Base-by-base conservation (phyloP, 2,329 filamentous ascomycete species). In the Trichoderma sp. region DNA sequence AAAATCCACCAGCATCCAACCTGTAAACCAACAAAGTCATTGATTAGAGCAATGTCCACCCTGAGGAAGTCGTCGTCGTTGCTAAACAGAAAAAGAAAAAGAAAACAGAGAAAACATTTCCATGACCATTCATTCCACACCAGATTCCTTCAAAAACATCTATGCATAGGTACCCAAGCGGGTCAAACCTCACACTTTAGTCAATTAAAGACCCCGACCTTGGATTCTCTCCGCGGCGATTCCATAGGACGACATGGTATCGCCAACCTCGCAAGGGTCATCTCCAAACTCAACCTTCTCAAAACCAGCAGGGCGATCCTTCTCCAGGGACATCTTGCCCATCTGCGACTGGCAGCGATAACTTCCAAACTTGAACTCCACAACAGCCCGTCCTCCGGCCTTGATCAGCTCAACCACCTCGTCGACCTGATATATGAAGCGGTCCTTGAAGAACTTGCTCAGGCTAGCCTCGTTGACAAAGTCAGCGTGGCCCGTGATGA, bases 351-450 rank as follows among this genome's bases (percentile, higher is more conserved):
- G 87, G 77, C 85, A 87, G 1, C 86, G 83, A 71, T 83, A 89
- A 70, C 86, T 88, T 0, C 85, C 86, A 74, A 89, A 89, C 12
- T 83, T 81, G 74, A 84, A 87, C 80, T 88, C 86, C 15, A 86
- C 73, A 2, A 84, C 80, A 0, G 76, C 75, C 26, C 80, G 78
- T 1, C 73, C 73, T 0, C 72, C 74, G 2, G 73, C 77, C 30
- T 73, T 71, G 43, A 78, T 75, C 23, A 84, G 77, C 20, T 77
- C 74, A 3, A 79, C 73, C 68, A 86, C 77, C 62, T 79, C 75
- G 72, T 88, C 87, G 8, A 85, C 72, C 74, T 88, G 81, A 73
- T 84, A 89, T 2, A 79, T 77, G 70, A 88, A 84, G 28, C 82
- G 80, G 6, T 65, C 64, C 3, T 72, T 65, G 75, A 89, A 88